These are phyloP conservation scores for Blastobotrys parvus DNA, from an alignment of 805 yeast genomes.

Conservation along the genomic window DNA sequence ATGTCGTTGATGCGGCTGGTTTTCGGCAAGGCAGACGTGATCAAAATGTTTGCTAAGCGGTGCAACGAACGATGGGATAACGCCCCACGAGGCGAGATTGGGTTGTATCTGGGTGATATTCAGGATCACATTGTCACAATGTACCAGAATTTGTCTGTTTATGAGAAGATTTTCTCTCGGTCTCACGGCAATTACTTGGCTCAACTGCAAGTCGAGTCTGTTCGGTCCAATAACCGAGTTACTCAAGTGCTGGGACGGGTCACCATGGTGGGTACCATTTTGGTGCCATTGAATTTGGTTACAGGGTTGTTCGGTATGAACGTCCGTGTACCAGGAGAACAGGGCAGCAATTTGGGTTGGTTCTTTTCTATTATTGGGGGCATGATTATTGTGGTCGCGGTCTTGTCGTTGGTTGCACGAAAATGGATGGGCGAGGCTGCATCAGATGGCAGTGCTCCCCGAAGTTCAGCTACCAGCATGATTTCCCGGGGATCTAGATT, in stretches of 20 bases:
- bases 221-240: constrained; percentile 74
- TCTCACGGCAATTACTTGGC: constrained; percentile 90
- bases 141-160: constrained; percentile 83
- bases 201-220: constrained; percentile 87
- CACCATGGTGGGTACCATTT: constrained; percentile 80
- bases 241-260: constrained; percentile 85
- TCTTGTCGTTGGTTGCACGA: constrained; percentile 34
- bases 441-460: not conserved
- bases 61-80: constrained; percentile 64
- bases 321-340: constrained; percentile 74
- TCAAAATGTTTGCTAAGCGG: constrained; percentile 90
- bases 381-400: constrained; percentile 34
- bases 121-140: constrained; percentile 95
- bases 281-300: constrained; percentile 81
- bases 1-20: constrained; percentile 87
- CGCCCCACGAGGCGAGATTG: constrained; percentile 81
- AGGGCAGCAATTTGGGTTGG: constrained; percentile 43
- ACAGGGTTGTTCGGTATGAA: constrained; percentile 97
- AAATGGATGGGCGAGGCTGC: constrained; percentile 14
- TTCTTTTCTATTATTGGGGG: constrained; percentile 60
- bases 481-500: not conserved
- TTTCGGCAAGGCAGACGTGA: constrained; percentile 92
- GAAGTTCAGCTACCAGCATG: not conserved
- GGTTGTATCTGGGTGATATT: constrained; percentile 86
- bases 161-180: constrained; percentile 87